Conservation (phyloP, 1,284 basidiomycete species). For the Sphagnurus paluster region DNA sequence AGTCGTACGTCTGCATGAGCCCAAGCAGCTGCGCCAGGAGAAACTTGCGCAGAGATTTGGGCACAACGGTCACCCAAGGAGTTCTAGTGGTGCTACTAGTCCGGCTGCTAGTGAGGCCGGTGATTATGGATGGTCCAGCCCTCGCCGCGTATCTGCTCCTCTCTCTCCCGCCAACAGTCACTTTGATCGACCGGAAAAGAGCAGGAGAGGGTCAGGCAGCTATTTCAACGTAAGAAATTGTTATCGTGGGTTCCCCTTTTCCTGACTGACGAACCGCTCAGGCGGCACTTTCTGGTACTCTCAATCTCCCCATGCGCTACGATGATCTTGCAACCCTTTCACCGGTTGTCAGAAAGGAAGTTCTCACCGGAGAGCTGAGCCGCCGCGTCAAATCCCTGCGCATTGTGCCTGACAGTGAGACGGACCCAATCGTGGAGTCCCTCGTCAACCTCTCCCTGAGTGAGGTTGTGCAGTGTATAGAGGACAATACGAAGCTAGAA, state of each 20-base stretch:
- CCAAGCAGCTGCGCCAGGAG: constrained; percentile 85
- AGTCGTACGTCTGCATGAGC: constrained; percentile 86
- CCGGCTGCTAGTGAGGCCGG: constrained; percentile 79
- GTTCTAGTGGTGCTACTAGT: constrained; percentile 76
- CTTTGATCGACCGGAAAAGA: constrained; percentile 61
- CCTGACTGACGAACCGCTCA: constrained; percentile 25
- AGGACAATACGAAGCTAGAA: constrained; percentile 63
- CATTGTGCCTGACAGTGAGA: constrained; percentile 49
- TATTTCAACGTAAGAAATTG: constrained; percentile 66
- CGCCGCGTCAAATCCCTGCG: constrained; percentile 66
- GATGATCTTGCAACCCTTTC: constrained; percentile 80
- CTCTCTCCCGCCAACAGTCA: constrained; percentile 54
- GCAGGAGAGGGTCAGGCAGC: constrained; percentile 75
- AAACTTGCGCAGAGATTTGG: constrained; percentile 81
- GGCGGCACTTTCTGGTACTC: constrained; percentile 76
- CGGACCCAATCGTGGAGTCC: constrained; percentile 67
- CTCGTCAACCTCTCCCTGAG: constrained; percentile 69
- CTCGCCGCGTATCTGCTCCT: constrained; percentile 53
- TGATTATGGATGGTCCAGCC: constrained; percentile 73
- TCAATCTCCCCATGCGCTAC: constrained; percentile 77
- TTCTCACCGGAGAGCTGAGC: constrained; percentile 78
- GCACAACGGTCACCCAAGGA: constrained; percentile 74
- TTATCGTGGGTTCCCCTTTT: neutral
- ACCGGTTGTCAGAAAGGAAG: constrained; percentile 81
- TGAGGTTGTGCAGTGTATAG: constrained; percentile 75